Percentiles rank a stretch among this genome's conserved stretches.
These are phyloP conservation scores for Hypoxylon perforatum DNA, from an alignment of 495 filamentous ascomycete genomes.

Conservation along the genomic window DNA sequence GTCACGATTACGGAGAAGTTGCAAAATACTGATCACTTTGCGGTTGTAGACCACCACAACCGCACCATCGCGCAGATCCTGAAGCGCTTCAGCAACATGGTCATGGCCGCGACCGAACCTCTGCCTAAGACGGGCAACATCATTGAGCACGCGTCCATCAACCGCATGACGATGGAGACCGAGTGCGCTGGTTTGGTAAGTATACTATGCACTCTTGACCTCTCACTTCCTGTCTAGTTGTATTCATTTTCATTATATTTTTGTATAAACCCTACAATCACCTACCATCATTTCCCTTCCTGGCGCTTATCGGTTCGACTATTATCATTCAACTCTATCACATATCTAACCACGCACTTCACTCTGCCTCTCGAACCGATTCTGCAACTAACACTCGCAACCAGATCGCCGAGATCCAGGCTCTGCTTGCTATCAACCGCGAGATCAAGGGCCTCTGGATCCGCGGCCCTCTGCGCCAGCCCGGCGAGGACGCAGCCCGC, in stretches of 20 bases:
- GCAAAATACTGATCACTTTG: constrained; percentile 1
- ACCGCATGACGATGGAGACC: constrained; percentile 52
- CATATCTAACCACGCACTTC: too few relatives aligned
- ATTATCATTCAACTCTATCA: background rate
- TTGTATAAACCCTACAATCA: too few relatives aligned
- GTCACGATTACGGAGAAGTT: too few relatives aligned
- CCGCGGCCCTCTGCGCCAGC: constrained; percentile 50
- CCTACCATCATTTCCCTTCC: background rate
- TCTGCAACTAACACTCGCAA: constrained; percentile 1
- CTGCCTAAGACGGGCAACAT: constrained; percentile 41
- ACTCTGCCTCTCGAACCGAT: background rate
- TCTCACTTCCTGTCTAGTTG: too few relatives aligned
- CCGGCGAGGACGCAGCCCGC: constrained; percentile 46
- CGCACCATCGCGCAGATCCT: constrained; percentile 54
- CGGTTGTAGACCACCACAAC: constrained; percentile 51
- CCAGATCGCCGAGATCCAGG: constrained; percentile 48
- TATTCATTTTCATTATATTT: too few relatives aligned
- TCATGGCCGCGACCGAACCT: constrained; percentile 44
- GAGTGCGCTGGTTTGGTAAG: constrained; percentile 46
- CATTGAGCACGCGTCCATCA: constrained; percentile 50
- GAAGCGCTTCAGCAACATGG: constrained; percentile 47
- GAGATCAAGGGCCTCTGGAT: constrained; percentile 58
- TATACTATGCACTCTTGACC: background rate
- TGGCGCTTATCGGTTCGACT: background rate
- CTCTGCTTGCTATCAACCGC: constrained; percentile 53